Evolutionary conservation across 352 stramenopile genomes (phyloP).

Genomic region (Phytophthora ohioensis): DNA sequence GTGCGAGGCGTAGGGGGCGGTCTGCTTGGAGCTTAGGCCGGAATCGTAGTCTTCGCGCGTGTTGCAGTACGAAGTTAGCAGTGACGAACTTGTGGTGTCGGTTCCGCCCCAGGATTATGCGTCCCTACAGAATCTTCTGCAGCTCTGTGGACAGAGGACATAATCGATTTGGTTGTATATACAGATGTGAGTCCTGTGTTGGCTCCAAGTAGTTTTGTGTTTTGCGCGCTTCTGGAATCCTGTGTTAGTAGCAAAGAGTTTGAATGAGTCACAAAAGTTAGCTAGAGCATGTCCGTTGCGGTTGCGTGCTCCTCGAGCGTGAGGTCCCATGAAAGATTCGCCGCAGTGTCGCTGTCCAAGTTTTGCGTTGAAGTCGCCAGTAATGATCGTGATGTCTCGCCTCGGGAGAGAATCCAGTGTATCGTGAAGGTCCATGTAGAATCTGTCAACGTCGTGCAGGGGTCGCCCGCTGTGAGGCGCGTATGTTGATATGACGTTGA

Average conservation of each 20-base stretch:
- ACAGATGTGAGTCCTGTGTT: too few relatives aligned
- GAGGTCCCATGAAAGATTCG: too few relatives aligned
- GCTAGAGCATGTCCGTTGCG: too few relatives aligned
- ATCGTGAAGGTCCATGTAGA: background rate
- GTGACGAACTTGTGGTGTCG: background rate
- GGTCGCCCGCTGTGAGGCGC: background rate
- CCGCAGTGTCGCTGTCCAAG: too few relatives aligned
- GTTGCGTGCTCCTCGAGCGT: too few relatives aligned
- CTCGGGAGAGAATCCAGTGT: background rate
- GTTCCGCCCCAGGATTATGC: too few relatives aligned
- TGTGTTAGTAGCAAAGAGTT: background rate
- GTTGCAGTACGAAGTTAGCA: background rate
- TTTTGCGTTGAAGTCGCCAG: background rate
- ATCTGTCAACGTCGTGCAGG: background rate
- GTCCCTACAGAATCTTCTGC: too few relatives aligned
- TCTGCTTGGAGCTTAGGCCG: too few relatives aligned
- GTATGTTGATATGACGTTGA: conserved; percentile 2
- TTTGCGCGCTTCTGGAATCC: background rate
- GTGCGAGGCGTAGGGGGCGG: too few relatives aligned
- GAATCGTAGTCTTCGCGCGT: too few relatives aligned
- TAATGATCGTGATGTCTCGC: background rate
- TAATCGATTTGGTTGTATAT: background rate
- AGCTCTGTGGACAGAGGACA: background rate
- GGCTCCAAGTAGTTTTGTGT: background rate
- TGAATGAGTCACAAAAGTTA: too few relatives aligned